Evolutionary conservation across 305 asterid genomes (phyloP).

Genomic region (Solanum chacoense): DNA sequence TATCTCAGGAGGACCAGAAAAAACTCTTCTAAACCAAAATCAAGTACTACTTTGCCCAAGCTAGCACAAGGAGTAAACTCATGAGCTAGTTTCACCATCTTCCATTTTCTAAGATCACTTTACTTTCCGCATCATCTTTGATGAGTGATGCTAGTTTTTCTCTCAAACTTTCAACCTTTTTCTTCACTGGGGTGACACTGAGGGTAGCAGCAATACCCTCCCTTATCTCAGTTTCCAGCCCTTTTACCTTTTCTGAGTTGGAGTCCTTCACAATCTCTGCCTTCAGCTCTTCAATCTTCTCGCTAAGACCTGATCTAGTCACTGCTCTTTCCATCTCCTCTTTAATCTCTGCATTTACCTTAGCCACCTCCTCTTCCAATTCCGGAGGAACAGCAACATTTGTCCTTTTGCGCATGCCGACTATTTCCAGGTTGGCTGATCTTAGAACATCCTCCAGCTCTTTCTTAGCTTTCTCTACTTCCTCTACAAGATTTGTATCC

Average conservation of each 20-base stretch:
- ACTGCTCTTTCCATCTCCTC: conserved; percentile 38
- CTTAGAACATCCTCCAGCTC: conserved; percentile 41
- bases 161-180: conserved; percentile 29
- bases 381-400: conserved; percentile 48
- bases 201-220: conserved; percentile 28
- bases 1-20: background rate
- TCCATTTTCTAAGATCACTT: conserved; percentile 18
- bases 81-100: conserved; percentile 10
- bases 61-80: background rate
- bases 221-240: conserved; percentile 35
- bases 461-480: conserved; percentile 16
- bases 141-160: conserved; percentile 7
- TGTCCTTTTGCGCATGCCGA: conserved; percentile 20
- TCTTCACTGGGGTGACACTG: conserved; percentile 24
- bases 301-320: conserved; percentile 34
- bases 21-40: background rate
- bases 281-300: conserved; percentile 45
- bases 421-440: conserved; percentile 32
- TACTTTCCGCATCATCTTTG: conserved; percentile 11
- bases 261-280: conserved; percentile 39
- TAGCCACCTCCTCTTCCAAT: conserved; percentile 18
- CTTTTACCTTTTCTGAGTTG: conserved; percentile 21
- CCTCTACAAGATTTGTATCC: conserved; percentile 18
- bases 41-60: background rate
- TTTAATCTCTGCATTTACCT: conserved; percentile 31